Percentiles rank a stretch among this genome's conserved stretches.
These are phyloP conservation scores for Colletotrichum abscissum DNA, from an alignment of 2,329 filamentous ascomycete genomes.

Conservation along the genomic window DNA sequence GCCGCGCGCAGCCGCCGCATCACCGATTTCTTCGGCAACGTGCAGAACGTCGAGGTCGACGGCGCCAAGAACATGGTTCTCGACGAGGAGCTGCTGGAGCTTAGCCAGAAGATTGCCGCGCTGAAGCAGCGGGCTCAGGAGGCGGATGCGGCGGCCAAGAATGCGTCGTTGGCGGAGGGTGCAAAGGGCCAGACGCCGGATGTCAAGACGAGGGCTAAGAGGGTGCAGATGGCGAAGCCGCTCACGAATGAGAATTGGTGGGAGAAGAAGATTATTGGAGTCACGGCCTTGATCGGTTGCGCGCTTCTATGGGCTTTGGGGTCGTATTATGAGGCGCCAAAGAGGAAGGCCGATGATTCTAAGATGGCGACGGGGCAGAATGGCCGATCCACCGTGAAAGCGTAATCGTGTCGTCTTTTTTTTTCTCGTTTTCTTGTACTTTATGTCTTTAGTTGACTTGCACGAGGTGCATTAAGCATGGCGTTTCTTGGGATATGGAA, in stretches of 20 bases:
- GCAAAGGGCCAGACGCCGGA: constrained; percentile 26
- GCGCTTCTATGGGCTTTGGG: constrained; percentile 68
- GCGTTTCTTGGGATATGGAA: constrained; percentile 21
- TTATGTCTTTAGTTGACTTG: not conserved
- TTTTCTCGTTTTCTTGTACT: not conserved
- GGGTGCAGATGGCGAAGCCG: constrained; percentile 59
- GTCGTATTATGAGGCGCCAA: constrained; percentile 59
- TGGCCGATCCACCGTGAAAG: constrained; percentile 10
- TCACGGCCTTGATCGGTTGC: constrained; percentile 70
- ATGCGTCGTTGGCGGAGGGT: constrained; percentile 23
- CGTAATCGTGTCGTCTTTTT: not conserved
- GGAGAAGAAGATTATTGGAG: constrained; percentile 73
- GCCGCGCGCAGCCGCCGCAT: constrained; percentile 83
- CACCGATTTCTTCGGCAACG: constrained; percentile 98
- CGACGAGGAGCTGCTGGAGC: constrained; percentile 80
- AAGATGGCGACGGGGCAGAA: constrained; percentile 6
- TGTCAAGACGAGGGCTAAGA: constrained; percentile 34
- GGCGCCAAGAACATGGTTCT: constrained; percentile 66
- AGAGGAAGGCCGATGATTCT: not conserved
- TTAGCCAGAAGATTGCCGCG: constrained; percentile 74
- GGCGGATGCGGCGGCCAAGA: constrained; percentile 48
- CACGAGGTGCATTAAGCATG: constrained; percentile 16
- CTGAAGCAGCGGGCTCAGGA: constrained; percentile 61
- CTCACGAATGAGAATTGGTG: constrained; percentile 75
- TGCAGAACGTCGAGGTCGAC: constrained; percentile 95